These are phyloP conservation scores for Chalaropsis thielavioides DNA, from an alignment of 2,329 filamentous ascomycete genomes.

Conservation along the genomic window DNA sequence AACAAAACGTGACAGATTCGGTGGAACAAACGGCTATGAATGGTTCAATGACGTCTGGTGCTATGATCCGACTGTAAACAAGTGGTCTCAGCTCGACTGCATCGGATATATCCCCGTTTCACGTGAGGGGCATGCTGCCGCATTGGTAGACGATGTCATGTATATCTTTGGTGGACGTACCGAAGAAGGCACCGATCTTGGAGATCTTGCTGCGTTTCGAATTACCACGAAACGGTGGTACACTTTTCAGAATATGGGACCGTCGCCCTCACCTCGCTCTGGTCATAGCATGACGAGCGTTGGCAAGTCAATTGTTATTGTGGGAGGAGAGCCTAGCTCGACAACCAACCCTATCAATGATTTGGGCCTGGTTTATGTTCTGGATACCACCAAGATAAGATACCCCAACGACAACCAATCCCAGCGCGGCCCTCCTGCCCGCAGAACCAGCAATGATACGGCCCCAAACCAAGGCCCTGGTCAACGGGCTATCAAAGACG, in stretches of 20 bases:
- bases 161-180: conserved; percentile 96
- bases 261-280: conserved; percentile 80
- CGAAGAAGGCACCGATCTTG: conserved; percentile 81
- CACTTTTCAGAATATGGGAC: conserved; percentile 99
- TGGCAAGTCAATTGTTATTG: conserved; percentile 79
- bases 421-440: conserved; percentile 29
- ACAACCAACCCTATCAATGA: conserved; percentile 68
- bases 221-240: conserved; percentile 83
- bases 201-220: conserved; percentile 71
- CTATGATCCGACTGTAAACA: conserved; percentile 70
- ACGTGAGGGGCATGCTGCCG: conserved; percentile 85
- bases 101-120: conserved; percentile 94
- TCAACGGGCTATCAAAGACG: conserved; percentile 34
- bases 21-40: conserved; percentile 83
- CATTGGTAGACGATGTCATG: conserved; percentile 95
- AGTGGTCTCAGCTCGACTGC: conserved; percentile 81
- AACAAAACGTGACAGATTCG: conserved; percentile 48
- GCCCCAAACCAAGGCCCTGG: conserved; percentile 23
- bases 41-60: conserved; percentile 99
- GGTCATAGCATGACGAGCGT: conserved; percentile 97
- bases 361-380: conserved; percentile 73
- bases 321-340: conserved; percentile 89
- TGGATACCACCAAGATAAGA: conserved; percentile 91
- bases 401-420: conserved; percentile 62
- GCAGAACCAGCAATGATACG: conserved; percentile 31